Conservation (phyloP, 1,284 basidiomycete species). For the Neolentinus lepideus region DNA sequence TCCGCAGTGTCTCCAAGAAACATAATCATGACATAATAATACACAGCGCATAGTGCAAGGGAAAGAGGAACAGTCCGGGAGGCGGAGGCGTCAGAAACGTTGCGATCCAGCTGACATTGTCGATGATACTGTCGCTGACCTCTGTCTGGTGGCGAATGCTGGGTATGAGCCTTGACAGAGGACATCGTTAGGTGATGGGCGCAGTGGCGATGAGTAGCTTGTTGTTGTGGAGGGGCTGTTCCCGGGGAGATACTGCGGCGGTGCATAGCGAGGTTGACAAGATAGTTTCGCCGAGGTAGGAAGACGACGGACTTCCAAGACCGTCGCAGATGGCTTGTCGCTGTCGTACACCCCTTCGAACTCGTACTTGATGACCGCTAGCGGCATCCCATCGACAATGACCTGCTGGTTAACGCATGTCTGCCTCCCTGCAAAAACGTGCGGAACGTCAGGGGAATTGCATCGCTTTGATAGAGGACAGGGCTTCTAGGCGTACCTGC, state of each 20-base stretch:
- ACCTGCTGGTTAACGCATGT: conserved; percentile 62
- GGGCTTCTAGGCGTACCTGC: conserved; percentile 27
- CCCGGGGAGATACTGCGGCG: not conserved
- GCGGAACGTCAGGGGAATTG: not conserved
- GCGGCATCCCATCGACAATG: conserved; percentile 50
- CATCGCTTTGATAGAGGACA: conserved; percentile 10
- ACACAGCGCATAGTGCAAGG: not conserved
- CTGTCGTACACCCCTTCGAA: conserved; percentile 44
- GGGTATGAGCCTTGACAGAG: not conserved
- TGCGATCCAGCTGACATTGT: not conserved
- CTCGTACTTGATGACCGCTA: conserved; percentile 60
- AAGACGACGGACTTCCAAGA: conserved; percentile 44
- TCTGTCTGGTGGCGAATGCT: not conserved
- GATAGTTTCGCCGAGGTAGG: conserved; percentile 9
- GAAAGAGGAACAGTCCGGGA: not conserved
- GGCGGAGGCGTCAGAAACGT: not conserved
- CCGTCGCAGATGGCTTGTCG: conserved; percentile 47
- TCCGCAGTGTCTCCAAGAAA: not conserved
- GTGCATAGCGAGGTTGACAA: conserved; percentile 12
- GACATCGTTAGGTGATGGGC: not conserved
- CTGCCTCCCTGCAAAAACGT: conserved; percentile 31
- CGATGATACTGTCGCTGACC: not conserved
- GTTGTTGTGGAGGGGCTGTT: not conserved
- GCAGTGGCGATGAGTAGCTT: not conserved
- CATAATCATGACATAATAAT: not conserved